phyloP scores from a whole-genome alignment of 768 basidiomycete genomes.

The Russula sp. region DNA sequence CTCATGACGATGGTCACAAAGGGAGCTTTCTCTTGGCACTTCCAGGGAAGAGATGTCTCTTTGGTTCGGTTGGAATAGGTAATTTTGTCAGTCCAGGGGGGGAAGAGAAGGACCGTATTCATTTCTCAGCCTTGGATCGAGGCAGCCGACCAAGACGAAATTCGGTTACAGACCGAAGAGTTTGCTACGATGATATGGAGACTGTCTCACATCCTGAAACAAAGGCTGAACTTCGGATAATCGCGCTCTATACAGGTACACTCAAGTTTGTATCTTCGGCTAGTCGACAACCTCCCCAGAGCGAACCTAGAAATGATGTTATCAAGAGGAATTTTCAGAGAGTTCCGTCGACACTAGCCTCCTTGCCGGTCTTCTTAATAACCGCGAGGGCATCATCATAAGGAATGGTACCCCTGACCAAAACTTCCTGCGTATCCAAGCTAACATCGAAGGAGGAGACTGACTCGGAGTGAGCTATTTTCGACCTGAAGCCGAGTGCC shows the following conservation, averaged over 20 bases:
- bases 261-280: not conserved
- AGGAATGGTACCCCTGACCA: slow-evolving; percentile 52
- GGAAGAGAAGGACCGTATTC: not conserved
- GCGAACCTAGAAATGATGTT: slow-evolving; percentile 5
- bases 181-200: not conserved
- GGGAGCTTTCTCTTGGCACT: not conserved
- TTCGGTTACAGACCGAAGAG: not conserved
- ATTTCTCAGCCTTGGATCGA: not conserved
- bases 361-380: slow-evolving; percentile 90
- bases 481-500: not conserved
- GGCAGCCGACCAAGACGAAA: not conserved
- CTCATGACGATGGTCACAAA: not conserved
- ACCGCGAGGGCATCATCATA: slow-evolving; percentile 63
- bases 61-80: not conserved
- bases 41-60: not conserved
- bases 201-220: not conserved
- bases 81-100: too few species aligned
- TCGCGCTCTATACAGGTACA: not conserved
- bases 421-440: slow-evolving; percentile 66
- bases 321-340: not conserved
- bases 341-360: slow-evolving; percentile 42
- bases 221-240: slow-evolving; percentile 4
- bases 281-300: slow-evolving; percentile 14
- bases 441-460: slow-evolving; percentile 55
- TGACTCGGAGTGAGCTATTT: slow-evolving; percentile 25